These are phyloP conservation scores for Myxozyma vanderwaltii DNA, from an alignment of 805 yeast genomes.

Conservation along the genomic window DNA sequence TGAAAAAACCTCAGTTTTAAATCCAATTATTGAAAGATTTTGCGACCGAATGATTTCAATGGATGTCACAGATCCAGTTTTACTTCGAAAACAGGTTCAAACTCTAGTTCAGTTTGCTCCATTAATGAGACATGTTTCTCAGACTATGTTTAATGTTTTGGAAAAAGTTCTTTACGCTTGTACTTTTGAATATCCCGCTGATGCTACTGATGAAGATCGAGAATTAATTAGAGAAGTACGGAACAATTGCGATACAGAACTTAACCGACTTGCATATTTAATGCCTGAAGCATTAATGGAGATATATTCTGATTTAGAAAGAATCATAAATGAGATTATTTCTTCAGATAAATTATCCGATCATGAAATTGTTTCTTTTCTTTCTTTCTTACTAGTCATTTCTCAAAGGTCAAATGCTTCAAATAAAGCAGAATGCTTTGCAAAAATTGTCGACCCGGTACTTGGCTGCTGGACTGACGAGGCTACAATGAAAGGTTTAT, in stretches of 20 bases:
- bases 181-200: slow-evolving; percentile 75
- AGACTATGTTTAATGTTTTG: slow-evolving; percentile 75
- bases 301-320: slow-evolving; percentile 79
- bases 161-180: slow-evolving; percentile 86
- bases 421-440: slow-evolving; percentile 74
- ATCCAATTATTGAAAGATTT: slow-evolving; percentile 68
- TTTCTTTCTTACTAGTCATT: slow-evolving; percentile 86
- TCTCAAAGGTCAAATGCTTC: slow-evolving; percentile 73
- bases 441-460: slow-evolving; percentile 90
- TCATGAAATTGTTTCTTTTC: slow-evolving; percentile 92
- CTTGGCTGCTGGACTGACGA: slow-evolving; percentile 90
- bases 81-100: slow-evolving; percentile 83
- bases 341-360: slow-evolving; percentile 71
- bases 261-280: slow-evolving; percentile 88
- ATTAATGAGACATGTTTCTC: slow-evolving; percentile 69
- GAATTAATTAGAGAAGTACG: slow-evolving; percentile 84
- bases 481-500: slow-evolving; percentile 81
- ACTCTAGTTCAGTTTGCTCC: slow-evolving; percentile 94
- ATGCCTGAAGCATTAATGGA: slow-evolving; percentile 88
- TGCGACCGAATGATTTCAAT: slow-evolving; percentile 60
- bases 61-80: slow-evolving; percentile 74
- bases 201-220: slow-evolving; percentile 57
- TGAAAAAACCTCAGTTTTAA: slow-evolving; percentile 54
- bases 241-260: slow-evolving; percentile 90
- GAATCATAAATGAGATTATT: slow-evolving; percentile 71